Evolutionary conservation across 352 stramenopile genomes (phyloP), one percentile per base, ranked within the genome.

Genomic region (Phytopythium delawarense): DNA sequence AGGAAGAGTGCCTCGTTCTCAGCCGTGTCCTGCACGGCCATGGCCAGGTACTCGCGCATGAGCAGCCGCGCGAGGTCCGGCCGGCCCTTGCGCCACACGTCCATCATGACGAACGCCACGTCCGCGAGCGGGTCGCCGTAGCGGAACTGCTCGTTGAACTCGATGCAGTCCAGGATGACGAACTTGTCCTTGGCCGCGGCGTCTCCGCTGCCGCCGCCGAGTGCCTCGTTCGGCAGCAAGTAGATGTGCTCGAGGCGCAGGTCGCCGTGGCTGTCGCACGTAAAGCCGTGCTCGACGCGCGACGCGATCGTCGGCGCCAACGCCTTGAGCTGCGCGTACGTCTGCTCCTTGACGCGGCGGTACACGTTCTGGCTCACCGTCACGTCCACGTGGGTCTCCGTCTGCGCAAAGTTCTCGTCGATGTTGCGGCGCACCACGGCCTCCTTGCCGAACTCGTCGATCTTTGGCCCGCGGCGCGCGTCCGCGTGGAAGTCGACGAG

Each of bases 101-200:
- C 78, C 81, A 89, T 91, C 57, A 73, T 67, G 49, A 89, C 64
- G 62, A 91, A 91, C 48, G 81, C 81, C 18, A 78, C 74, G 61
- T 91, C 81, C 20, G 79, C 78, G 5, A 91, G 58, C 46, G 79
- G 78, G 54, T 91, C 81, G 40, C 78, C 76, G 57, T 78, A 91
- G 1, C 81, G 78, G 67, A 91, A 89, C 58, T 88, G 77, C 71
- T 91, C 81, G 56, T 91, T 91, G 64, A 91, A 89, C 63, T 91
- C 81, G 59, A 91, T 89, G 66, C 81, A 89, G 49, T 91, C 81
- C 54, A 91, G 64, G 54, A 89, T 70, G 28, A 88, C 75, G 50
- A 87, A 72, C 42, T 69, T 32, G 42, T 61, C 55, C 32, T 62
- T 35, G 18, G 34, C 28, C 40, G 28, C n/a, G 42, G 13, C 18